Base-by-base conservation (phyloP, 2,329 filamentous ascomycete genomes). In the Arthrobotrys conoides region DNA sequence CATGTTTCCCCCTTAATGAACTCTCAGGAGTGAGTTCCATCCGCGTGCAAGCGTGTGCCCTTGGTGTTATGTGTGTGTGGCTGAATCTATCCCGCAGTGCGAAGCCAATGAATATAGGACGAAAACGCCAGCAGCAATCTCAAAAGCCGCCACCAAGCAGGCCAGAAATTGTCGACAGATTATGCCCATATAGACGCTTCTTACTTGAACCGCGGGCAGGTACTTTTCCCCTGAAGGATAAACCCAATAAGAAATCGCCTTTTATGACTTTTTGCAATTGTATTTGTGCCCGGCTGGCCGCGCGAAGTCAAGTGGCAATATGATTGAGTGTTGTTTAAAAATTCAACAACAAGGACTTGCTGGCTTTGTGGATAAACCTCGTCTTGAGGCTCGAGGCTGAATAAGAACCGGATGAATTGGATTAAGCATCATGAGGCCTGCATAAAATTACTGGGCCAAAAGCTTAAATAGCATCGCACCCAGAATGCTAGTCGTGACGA, bases 51-150 rank as follows among this genome's bases (percentile, higher is more conserved):
- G 24, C 49, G 14, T 44, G 27, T 27, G 66, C n/a, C 14, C 22
- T 14, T 30, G 27, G 38, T 16, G 12, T 41, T 14, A 16, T 20
- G 10, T 64, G 10, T 64, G 16, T 24, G 48, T 48, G 67, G 67
- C 67, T 63, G 69, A 65, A 27, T 16, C 5, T 27, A 55, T 51
- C 53, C 16, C 41, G 53, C 51, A 30, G 69, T 24, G 57, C 57
- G 46, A 65, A 16, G 33, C 69, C 69, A 71, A 71, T 71, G 44
- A 65, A 27, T 16, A 33, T 12, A 20, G 20, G 12, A 36, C 10
- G 12, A 71, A 57, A 71, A 53, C 69, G 69, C 69, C 64, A n/a
- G 8, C 53, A 24, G 57, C 20, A 61, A 61, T 61, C 12, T 61
- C 12, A 24, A 36, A 6, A 27, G 36, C 33, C 22, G n/a, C 30